These are phyloP conservation scores for Penicillium frequentans DNA, from an alignment of 2,329 filamentous ascomycete species.

Conservation along the genomic window DNA sequence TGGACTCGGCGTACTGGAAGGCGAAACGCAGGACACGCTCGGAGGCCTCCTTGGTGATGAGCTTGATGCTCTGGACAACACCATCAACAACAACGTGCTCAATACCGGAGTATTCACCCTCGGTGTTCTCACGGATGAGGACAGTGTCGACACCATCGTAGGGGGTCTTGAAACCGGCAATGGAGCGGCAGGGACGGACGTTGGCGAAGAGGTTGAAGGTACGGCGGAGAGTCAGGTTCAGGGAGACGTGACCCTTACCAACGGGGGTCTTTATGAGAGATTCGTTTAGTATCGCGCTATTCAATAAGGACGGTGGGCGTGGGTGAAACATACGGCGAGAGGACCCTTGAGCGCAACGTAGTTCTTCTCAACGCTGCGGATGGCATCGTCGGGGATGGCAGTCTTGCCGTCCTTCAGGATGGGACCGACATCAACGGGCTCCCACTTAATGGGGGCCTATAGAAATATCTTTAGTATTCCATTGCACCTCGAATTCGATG, in stretches of 20 bases:
- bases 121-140: conserved; percentile 98
- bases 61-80: conserved; percentile 99
- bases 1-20: conserved; percentile 94
- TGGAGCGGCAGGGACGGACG: conserved; percentile 94
- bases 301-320: neutral
- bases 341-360: conserved; percentile 98
- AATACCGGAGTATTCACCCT: conserved; percentile 99
- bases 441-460: conserved; percentile 91
- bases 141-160: conserved; percentile 97
- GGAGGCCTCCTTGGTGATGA: conserved; percentile 91
- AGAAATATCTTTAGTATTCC: conserved; percentile 30
- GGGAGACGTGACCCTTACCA: conserved; percentile 97
- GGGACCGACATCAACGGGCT: conserved; percentile 93
- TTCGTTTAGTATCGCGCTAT: conserved; percentile 23
- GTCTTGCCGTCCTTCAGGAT: conserved; percentile 94
- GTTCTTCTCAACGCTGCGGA: conserved; percentile 90
- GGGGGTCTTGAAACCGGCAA: conserved; percentile 96
- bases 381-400: conserved; percentile 87
- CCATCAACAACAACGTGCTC: conserved; percentile 98
- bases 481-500: conserved; percentile 1
- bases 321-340: conserved; percentile 69
- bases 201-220: conserved; percentile 99
- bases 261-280: conserved; percentile 69
- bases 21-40: conserved; percentile 96
- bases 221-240: conserved; percentile 96